Conservation (phyloP, 31 red algal genomes). For the Odonthalia washingtoniensis region DNA sequence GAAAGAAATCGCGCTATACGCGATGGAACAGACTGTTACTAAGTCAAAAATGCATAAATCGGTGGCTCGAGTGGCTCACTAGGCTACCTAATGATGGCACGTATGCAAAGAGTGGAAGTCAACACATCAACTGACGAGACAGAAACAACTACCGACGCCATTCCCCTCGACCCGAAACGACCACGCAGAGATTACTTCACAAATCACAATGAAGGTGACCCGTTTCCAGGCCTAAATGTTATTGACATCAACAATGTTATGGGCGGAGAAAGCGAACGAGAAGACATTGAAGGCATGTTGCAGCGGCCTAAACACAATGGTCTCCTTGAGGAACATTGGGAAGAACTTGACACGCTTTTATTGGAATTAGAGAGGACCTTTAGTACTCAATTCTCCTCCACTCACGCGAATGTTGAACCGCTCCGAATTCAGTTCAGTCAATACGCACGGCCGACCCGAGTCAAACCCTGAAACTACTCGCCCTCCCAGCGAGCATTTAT, state of each 20-base stretch:
- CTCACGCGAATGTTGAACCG: background rate
- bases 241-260: background rate
- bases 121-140: background rate
- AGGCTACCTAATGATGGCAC: constrained; percentile 27
- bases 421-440: background rate
- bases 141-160: background rate
- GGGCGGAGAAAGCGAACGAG: background rate
- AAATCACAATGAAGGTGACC: background rate
- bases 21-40: constrained; percentile 4
- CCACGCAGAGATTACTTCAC: background rate
- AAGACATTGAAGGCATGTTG: background rate
- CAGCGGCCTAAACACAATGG: background rate
- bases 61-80: background rate
- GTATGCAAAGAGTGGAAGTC: background rate
- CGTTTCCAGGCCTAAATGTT: background rate
- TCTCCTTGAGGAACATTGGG: background rate
- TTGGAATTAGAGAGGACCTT: background rate
- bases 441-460: background rate
- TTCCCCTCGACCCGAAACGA: background rate
- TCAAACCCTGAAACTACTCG: background rate
- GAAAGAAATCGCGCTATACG: background rate
- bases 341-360: background rate
- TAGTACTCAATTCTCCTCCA: background rate
- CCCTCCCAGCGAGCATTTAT: background rate
- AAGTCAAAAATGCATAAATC: background rate